phyloP scores from a whole-genome alignment of 768 basidiomycete genomes.

The Phallus indusiatus region DNA sequence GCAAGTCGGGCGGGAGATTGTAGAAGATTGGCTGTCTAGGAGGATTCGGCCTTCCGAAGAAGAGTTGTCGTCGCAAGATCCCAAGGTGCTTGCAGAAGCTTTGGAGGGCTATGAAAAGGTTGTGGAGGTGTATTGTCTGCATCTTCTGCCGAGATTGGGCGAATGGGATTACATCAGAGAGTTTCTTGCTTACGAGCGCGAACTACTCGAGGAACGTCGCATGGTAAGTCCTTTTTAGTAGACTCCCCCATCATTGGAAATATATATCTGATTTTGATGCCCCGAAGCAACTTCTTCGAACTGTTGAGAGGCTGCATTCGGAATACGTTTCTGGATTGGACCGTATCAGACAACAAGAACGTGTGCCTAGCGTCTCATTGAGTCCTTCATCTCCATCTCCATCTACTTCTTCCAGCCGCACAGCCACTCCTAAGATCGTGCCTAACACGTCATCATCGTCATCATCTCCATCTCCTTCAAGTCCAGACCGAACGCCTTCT shows the following conservation, averaged over 20 bases:
- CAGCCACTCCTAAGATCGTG: constrained; percentile 5
- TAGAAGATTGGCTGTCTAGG: constrained; percentile 71
- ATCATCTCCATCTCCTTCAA: background rate
- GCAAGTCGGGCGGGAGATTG: constrained; percentile 50
- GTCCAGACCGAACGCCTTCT: constrained; percentile 3
- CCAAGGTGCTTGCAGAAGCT: constrained; percentile 15
- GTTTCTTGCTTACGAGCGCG: constrained; percentile 64
- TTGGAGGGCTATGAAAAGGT: constrained; percentile 60
- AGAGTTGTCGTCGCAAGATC: constrained; percentile 17
- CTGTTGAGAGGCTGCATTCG: constrained; percentile 13
- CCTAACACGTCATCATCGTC: no score
- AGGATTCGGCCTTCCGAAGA: constrained; percentile 31
- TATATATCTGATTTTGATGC: background rate
- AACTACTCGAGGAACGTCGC: constrained; percentile 41
- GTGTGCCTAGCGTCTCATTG: constrained; percentile 7
- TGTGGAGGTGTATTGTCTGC: constrained; percentile 66
- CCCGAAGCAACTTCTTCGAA: constrained; percentile 8
- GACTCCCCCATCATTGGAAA: constrained; percentile 2
- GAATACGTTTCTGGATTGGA: constrained; percentile 24
- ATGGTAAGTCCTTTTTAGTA: constrained; percentile 35
- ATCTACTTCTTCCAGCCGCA: constrained; percentile 26
- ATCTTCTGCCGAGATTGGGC: constrained; percentile 59
- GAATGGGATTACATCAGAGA: constrained; percentile 77
- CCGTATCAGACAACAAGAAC: constrained; percentile 23
- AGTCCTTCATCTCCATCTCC: constrained; percentile 36